Evolutionary conservation across 1,284 basidiomycete species (phyloP), one percentile per base, ranked within the genome.

Genomic region (Leccinum subrobustum): DNA sequence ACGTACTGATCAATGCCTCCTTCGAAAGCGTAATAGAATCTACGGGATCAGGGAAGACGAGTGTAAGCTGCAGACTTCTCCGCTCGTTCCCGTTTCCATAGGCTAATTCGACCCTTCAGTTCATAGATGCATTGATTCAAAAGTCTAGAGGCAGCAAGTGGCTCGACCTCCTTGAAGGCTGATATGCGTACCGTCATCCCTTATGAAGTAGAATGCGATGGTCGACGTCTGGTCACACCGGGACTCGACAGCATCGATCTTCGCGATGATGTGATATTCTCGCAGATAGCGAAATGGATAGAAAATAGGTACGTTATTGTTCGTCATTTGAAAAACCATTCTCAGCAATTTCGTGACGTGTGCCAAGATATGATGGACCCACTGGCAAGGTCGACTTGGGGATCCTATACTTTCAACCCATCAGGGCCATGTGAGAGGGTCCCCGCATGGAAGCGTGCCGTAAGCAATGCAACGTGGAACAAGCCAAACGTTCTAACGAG

Each of bases 41-140:
- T 4, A 67, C 63, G 20, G 65, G 64, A 33, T 56, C 62, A 3
- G 64, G 65, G 16, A 65, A 64, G 29, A 64, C 63, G 1, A 61
- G 31, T 8, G 62, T 63, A 18, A 56, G 52, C 42, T 5, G 4
- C 7, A 12, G 20, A 44, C 2, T 1, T 7, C 4, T n/a, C 23
- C 3, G 6, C 18, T 20, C 42, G 11, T 8, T 44, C 42, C 48
- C 18, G 27, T n/a, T 31, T 52, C 25, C 4, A 27, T 29, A 9
- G 7, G 9, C 14, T 31, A 52, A 2, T 5, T 16, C 0, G 27
- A 52, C 0, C 27, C 16, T 12, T 29, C 14, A 65, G 64, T 64
- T 63, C 14, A 60, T 64, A 37, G 48, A 56, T 5, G 4, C 27
- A 6, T 18, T 65, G 5, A 29, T n/a, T 14, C 35, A 31, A n/a